Base-by-base conservation (phyloP, 371 early-diverging fungal genomes). In the Umbelopsis sp. region DNA sequence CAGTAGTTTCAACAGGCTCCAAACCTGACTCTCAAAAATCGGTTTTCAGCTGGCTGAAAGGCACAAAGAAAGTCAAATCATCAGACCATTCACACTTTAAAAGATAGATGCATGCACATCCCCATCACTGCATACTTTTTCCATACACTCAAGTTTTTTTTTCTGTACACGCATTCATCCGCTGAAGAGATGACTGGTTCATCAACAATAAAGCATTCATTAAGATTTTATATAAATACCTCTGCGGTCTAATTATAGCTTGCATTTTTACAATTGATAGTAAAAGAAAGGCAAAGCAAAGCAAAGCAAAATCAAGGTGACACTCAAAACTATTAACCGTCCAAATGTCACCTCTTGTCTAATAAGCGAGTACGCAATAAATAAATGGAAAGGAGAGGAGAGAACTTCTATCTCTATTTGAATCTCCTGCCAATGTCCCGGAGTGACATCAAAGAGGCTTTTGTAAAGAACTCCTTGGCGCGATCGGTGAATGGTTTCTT, bases 21-120 rank as follows among this genome's bases (percentile, higher is more conserved):
- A 29, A 57, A 35, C 29, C 41, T 41, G 41, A 41, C 41, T 10
- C 57, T 35, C 22, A 35, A 29, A 57, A 35, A 57, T 57, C 57
- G 1, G 29, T 57, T 35, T 57, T 57, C 57, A 57, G 37, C 37
- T 57, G 57, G 57, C 57, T 57, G 57, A 57, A 57, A 57, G 57
- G 57, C 35, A 35, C 12, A 37, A 35, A 29, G 29, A 57, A 12
- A 35, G 29, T 35, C 18, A 57, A 35, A 35, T 29, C 57, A 4
- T 29, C 35, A 57, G 32, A 57, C 7, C 57, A 18, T 7, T 7
- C 16, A 8, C n/a, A 57, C 32, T 24, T 35, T 57, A 35, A 14
- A 57, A 3, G 20, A n/a, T 48, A 48, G 48, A 48, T 41, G 41
- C 52, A 25, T 8, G 22, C 25, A 11, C 52, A 20, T 51, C 52